A percentile compares a stretch with the other conserved stretches of the same genome.
phyloP scores from a whole-genome alignment of 1,139 yeast genomes.

The Saccharomyces hybrid region DNA sequence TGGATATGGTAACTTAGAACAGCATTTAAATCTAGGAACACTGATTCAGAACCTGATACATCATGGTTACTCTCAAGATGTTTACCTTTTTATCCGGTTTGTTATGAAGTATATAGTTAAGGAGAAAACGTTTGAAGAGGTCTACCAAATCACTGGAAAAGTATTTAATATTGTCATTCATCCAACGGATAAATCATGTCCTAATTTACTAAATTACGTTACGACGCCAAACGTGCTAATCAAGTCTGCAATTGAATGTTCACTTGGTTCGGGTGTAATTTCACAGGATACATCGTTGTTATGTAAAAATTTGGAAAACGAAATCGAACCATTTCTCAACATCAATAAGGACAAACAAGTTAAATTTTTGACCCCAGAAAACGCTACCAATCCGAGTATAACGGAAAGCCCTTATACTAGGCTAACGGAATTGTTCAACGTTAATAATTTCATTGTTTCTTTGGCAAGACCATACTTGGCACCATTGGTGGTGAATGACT shows the following conservation, averaged over 20 bases:
- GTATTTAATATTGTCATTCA: slow-evolving; percentile 84
- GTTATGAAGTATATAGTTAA: slow-evolving; percentile 68
- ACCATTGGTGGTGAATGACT: slow-evolving; percentile 75
- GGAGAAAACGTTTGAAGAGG: slow-evolving; percentile 86
- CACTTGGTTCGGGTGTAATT: slow-evolving; percentile 57
- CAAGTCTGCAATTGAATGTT: slow-evolving; percentile 65
- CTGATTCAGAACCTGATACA: slow-evolving; percentile 59
- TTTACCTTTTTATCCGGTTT: slow-evolving; percentile 67
- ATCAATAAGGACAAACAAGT: slow-evolving; percentile 21
- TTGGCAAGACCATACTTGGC: slow-evolving; percentile 91
- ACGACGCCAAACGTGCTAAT: slow-evolving; percentile 93
- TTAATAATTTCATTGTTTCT: slow-evolving; percentile 83
- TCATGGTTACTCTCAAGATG: slow-evolving; percentile 82
- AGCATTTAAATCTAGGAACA: slow-evolving; percentile 58
- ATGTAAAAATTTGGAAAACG: slow-evolving; percentile 60
- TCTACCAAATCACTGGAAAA: slow-evolving; percentile 76
- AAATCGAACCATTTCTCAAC: slow-evolving; percentile 39
- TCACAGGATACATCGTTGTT: slow-evolving; percentile 55
- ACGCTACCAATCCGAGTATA: slow-evolving; percentile 33
- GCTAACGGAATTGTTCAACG: slow-evolving; percentile 85
- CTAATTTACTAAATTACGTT: slow-evolving; percentile 75
- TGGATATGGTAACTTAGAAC: slow-evolving; percentile 49
- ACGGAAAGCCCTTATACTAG: slow-evolving; percentile 72
- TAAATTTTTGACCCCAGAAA: slow-evolving; percentile 41
- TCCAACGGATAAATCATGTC: slow-evolving; percentile 65